These are phyloP conservation scores for Agaricus blazei DNA, from an alignment of 768 basidiomycete genomes.

Conservation along the genomic window DNA sequence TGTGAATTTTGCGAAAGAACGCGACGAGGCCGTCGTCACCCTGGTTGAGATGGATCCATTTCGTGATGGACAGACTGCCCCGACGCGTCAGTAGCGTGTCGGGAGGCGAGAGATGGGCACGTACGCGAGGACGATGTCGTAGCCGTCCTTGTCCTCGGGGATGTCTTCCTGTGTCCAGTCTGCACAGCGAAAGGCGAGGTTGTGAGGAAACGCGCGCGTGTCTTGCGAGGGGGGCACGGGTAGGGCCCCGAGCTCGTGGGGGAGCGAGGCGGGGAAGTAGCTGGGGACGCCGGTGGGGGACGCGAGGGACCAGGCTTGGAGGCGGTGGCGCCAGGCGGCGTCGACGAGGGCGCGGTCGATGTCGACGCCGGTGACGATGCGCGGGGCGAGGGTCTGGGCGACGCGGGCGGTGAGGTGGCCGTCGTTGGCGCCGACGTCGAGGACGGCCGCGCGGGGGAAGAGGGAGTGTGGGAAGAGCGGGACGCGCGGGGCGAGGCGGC, in stretches of 20 bases:
- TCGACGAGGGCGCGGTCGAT: slow-evolving; percentile 75
- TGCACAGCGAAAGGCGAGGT: slow-evolving; percentile 62
- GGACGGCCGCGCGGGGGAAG: slow-evolving; percentile 52
- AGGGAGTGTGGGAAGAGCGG: slow-evolving; percentile 49
- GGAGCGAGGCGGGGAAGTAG: slow-evolving; percentile 77
- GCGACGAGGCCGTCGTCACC: slow-evolving; percentile 66
- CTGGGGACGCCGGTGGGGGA: slow-evolving; percentile 30
- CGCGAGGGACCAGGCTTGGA: slow-evolving; percentile 69
- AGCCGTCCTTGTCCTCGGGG: slow-evolving; percentile 49
- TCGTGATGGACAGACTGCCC: slow-evolving; percentile 75
- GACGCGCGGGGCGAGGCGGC: slow-evolving; percentile 54
- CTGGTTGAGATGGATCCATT: slow-evolving; percentile 87
- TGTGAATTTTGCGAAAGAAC: slow-evolving; percentile 64
- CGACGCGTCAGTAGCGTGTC: not conserved
- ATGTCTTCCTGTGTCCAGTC: slow-evolving; percentile 67
- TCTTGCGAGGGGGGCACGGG: slow-evolving; percentile 50
- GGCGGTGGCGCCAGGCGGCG: slow-evolving; percentile 68
- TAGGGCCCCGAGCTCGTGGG: slow-evolving; percentile 70
- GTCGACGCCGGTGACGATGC: slow-evolving; percentile 75
- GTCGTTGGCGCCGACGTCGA: slow-evolving; percentile 87
- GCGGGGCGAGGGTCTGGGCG: slow-evolving; percentile 45
- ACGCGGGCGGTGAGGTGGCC: slow-evolving; percentile 62
- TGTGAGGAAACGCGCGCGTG: slow-evolving; percentile 65
- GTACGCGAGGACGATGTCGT: slow-evolving; percentile 80
- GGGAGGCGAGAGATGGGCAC: slow-evolving; percentile 18